Conservation (phyloP, 805 yeast species). For the Cyberlindnera lachancei region DNA sequence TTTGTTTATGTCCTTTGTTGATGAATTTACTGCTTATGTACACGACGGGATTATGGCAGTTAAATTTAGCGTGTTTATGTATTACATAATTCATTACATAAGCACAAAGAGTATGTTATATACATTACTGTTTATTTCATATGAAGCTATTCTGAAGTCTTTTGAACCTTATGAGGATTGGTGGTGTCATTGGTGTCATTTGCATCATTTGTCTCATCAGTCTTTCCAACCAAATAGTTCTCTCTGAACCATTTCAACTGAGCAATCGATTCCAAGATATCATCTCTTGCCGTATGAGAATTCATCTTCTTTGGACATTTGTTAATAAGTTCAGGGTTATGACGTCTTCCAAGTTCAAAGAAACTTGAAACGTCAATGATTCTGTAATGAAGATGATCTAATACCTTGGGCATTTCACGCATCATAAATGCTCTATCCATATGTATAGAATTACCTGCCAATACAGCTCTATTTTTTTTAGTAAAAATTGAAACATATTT, state of each 20-base stretch:
- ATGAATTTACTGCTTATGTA: too few relatives aligned
- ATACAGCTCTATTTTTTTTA: slow-evolving; percentile 50
- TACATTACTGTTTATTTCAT: too few relatives aligned
- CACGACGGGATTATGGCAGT: too few relatives aligned
- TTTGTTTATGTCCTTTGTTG: too few relatives aligned
- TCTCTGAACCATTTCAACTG: slow-evolving; percentile 75
- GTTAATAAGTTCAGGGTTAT: slow-evolving; percentile 55
- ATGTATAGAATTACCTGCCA: slow-evolving; percentile 91
- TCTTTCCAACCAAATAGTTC: slow-evolving; percentile 47
- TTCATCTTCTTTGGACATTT: slow-evolving; percentile 55
- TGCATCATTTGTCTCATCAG: too few relatives aligned
- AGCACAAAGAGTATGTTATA: too few relatives aligned
- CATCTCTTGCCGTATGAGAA: slow-evolving; percentile 82
- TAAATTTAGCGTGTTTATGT: too few relatives aligned
- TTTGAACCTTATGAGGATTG: too few relatives aligned
- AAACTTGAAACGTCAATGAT: slow-evolving; percentile 85
- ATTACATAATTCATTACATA: too few relatives aligned
- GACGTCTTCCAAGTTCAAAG: slow-evolving; percentile 73
- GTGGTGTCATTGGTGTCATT: too few relatives aligned
- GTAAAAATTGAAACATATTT: slow-evolving; percentile 52
- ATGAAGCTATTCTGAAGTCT: too few relatives aligned
- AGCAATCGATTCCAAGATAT: slow-evolving; percentile 80
- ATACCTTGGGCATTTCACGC: slow-evolving; percentile 66
- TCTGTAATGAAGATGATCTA: slow-evolving; percentile 57
- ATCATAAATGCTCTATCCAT: slow-evolving; percentile 83